phyloP scores from a whole-genome alignment of 2,329 filamentous ascomycete species.

The Trichoderma aggressivum region DNA sequence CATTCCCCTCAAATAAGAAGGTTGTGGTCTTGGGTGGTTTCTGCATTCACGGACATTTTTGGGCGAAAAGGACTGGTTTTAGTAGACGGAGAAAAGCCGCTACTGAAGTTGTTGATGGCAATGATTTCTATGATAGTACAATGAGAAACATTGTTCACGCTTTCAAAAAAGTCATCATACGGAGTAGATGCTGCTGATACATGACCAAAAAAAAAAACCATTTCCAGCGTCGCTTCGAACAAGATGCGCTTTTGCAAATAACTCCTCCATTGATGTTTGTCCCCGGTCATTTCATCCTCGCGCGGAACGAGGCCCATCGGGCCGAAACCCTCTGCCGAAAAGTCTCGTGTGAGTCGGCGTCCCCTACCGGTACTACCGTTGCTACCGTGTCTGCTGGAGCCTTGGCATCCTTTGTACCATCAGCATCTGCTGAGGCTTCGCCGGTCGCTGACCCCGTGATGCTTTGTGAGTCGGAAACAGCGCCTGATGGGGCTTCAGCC shows the following conservation, averaged over 20 bases:
- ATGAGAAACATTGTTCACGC: slow-evolving; percentile 39
- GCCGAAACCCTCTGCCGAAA: background rate
- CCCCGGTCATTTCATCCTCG: background rate
- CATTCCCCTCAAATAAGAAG: slow-evolving; percentile 99
- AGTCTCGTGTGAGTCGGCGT: background rate
- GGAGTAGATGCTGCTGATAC: background rate
- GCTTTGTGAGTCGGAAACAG: background rate
- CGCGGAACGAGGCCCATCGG: background rate
- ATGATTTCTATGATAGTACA: slow-evolving; percentile 45
- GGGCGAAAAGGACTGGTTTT: slow-evolving; percentile 57
- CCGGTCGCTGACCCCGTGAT: background rate
- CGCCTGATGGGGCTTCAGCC: background rate
- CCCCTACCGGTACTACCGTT: background rate
- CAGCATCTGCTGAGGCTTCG: background rate
- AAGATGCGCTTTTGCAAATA: background rate
- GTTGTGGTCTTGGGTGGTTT: slow-evolving; percentile 49
- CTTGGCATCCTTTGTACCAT: background rate
- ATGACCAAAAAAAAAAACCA: background rate
- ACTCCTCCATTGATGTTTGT: background rate
- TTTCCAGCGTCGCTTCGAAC: background rate
- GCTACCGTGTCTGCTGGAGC: background rate
- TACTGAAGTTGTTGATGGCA: slow-evolving; percentile 45
- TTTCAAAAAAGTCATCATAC: slow-evolving; percentile 13
- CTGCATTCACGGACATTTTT: slow-evolving; percentile 55
- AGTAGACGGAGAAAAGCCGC: slow-evolving; percentile 45